Conservation (phyloP, 306 rosid species). For the Vigna mungo region DNA sequence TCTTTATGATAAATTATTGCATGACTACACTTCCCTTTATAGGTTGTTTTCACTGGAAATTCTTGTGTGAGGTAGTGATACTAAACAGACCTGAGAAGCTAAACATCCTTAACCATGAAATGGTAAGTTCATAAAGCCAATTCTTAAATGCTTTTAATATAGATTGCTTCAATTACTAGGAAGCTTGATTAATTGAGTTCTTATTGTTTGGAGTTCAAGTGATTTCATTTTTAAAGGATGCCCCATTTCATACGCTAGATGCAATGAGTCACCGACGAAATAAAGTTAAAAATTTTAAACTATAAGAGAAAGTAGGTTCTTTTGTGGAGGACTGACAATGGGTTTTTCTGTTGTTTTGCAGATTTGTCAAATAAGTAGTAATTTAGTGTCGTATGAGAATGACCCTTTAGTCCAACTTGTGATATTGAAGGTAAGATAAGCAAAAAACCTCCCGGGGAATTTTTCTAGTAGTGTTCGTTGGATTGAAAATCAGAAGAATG, state of each 20-base stretch:
- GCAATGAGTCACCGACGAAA: too few relatives aligned
- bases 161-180: too few relatives aligned
- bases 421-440: constrained; percentile 36
- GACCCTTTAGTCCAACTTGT: constrained; percentile 39
- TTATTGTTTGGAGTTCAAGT: too few relatives aligned
- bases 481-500: too few relatives aligned
- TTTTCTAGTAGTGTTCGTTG: neutral
- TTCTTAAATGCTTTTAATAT: neutral
- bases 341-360: constrained; percentile 1
- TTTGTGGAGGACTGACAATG: neutral
- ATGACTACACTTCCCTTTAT: neutral
- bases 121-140: neutral
- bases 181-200: too few relatives aligned
- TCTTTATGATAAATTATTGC: neutral
- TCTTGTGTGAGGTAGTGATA: constrained; percentile 29
- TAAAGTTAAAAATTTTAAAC: too few relatives aligned
- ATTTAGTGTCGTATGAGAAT: constrained; percentile 39
- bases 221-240: too few relatives aligned
- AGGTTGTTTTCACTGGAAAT: constrained; percentile 30
- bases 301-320: neutral
- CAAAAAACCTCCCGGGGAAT: neutral
- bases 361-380: constrained; percentile 28
- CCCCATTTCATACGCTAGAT: too few relatives aligned
- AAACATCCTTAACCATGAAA: constrained; percentile 36
- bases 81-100: constrained; percentile 39